Conservation (phyloP, 225 moss, liverwort and hornwort genomes). For the Physcomitrium patens region DNA sequence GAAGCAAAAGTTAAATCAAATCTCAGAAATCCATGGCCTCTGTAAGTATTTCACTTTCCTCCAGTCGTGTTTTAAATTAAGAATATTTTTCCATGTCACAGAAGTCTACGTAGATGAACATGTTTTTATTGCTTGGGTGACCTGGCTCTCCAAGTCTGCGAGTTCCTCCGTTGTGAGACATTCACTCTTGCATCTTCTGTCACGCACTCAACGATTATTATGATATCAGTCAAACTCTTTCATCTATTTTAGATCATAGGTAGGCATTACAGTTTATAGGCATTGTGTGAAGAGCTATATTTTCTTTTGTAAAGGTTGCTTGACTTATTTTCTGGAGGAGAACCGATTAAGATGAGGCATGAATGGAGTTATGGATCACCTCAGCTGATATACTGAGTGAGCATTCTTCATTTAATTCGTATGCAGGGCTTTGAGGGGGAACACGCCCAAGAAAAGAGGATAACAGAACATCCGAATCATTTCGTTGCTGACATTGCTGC, state of each 20-base stretch:
- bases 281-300: too few relatives aligned
- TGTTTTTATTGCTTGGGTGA: too few relatives aligned
- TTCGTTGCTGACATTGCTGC: constrained; percentile 53
- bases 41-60: constrained; percentile 33
- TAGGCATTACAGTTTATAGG: too few relatives aligned
- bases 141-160: background rate
- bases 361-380: background rate
- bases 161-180: background rate
- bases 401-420: constrained; percentile 13
- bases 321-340: too few relatives aligned
- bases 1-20: constrained; percentile 40
- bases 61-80: background rate
- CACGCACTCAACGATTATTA: background rate
- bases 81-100: background rate
- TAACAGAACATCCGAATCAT: constrained; percentile 13
- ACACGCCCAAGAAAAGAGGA: constrained; percentile 33
- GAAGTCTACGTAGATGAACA: too few relatives aligned
- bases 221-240: too few relatives aligned
- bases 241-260: too few relatives aligned
- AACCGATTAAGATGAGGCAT: too few relatives aligned
- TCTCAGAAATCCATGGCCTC: constrained; percentile 40
- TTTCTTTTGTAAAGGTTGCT: too few relatives aligned
- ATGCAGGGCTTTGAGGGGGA: constrained; percentile 45
- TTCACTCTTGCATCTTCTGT: background rate
- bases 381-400: background rate